Percentiles rank a stretch among this genome's conserved stretches.
Conservation (phyloP, 169 alveolate species). For the Theileria luwenshuni region DNA sequence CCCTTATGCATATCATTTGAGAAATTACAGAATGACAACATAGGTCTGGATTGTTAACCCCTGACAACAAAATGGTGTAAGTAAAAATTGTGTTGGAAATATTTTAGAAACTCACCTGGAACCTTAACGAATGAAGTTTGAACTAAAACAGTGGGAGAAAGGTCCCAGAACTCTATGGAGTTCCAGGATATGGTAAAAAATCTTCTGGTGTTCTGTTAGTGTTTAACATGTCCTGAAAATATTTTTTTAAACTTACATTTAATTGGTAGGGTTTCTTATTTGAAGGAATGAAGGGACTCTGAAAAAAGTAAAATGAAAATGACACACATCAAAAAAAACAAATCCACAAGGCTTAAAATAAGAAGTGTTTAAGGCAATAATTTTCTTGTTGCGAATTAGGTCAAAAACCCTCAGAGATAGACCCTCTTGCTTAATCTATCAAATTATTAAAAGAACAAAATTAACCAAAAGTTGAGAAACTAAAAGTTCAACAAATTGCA, state of each 20-base stretch:
- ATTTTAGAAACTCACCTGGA: slow-evolving; percentile 24
- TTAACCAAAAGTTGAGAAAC: slow-evolving; percentile 73
- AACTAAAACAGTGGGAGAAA: slow-evolving; percentile 41
- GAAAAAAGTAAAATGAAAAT: background rate
- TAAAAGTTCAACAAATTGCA: slow-evolving; percentile 75
- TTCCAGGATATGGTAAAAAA: slow-evolving; percentile 72
- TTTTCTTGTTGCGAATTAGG: slow-evolving; percentile 64
- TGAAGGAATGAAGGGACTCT: slow-evolving; percentile 21
- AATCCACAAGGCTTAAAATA: slow-evolving; percentile 74
- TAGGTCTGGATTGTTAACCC: slow-evolving; percentile 63
- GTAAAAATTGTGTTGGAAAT: background rate
- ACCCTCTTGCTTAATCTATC: slow-evolving; percentile 78
- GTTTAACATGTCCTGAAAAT: background rate
- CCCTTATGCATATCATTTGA: slow-evolving; percentile 42
- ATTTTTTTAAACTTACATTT: slow-evolving; percentile 2
- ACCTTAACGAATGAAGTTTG: slow-evolving; percentile 30
- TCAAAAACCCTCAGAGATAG: slow-evolving; percentile 70
- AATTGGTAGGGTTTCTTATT: slow-evolving; percentile 12
- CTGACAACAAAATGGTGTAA: slow-evolving; percentile 2
- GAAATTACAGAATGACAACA: slow-evolving; percentile 59
- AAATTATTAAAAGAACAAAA: background rate
- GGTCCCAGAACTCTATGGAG: slow-evolving; percentile 78
- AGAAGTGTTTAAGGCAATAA: slow-evolving; percentile 63
- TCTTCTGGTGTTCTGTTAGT: slow-evolving; percentile 61
- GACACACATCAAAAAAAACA: slow-evolving; percentile 71